Percentiles rank a stretch among this genome's conserved stretches.
These are phyloP conservation scores for Rhodotorula sp. DNA, from an alignment of 1,284 basidiomycete genomes.

Conservation along the genomic window DNA sequence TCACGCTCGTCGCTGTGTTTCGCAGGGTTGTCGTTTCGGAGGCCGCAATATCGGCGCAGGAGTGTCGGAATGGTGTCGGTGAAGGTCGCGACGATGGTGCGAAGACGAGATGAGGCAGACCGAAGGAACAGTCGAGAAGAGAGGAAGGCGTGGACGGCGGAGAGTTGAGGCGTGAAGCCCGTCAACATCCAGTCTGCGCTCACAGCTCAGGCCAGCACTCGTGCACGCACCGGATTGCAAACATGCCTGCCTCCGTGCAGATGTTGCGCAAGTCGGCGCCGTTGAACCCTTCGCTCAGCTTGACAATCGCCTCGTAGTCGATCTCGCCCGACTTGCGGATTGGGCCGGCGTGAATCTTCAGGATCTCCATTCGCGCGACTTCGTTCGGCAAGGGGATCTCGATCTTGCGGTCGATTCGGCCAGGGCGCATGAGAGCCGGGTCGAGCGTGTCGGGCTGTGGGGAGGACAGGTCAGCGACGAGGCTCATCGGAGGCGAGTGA, in stretches of 20 bases:
- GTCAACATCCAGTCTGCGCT: too few relatives aligned
- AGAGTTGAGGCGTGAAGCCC: conserved; percentile 4
- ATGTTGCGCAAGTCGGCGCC: conserved; percentile 96
- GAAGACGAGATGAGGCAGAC: too few relatives aligned
- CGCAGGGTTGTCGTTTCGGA: too few relatives aligned
- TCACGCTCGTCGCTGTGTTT: conserved; percentile 61
- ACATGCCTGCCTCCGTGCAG: conserved; percentile 98
- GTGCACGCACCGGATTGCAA: conserved; percentile 70
- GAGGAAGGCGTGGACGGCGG: conserved; percentile 9
- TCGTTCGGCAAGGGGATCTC: conserved; percentile 98
- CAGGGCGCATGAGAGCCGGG: conserved; percentile 92
- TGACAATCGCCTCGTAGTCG: conserved; percentile 95
- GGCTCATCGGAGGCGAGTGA: not conserved
- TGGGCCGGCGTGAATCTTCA: conserved; percentile 93
- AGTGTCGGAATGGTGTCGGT: too few relatives aligned
- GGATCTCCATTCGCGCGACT: conserved; percentile 86
- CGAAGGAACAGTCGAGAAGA: too few relatives aligned
- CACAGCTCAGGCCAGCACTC: not conserved
- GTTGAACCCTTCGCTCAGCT: conserved; percentile 91
- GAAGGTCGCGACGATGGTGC: too few relatives aligned
- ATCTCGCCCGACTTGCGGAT: conserved; percentile 95
- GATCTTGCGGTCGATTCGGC: conserved; percentile 95
- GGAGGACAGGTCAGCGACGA: not conserved
- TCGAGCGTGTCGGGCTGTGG: conserved; percentile 82
- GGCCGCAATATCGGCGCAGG: too few relatives aligned